Percentiles rank a stretch among this genome's conserved stretches.
Conservation (phyloP, 2,329 filamentous ascomycete genomes). For the Ophiocordyceps australis region DNA sequence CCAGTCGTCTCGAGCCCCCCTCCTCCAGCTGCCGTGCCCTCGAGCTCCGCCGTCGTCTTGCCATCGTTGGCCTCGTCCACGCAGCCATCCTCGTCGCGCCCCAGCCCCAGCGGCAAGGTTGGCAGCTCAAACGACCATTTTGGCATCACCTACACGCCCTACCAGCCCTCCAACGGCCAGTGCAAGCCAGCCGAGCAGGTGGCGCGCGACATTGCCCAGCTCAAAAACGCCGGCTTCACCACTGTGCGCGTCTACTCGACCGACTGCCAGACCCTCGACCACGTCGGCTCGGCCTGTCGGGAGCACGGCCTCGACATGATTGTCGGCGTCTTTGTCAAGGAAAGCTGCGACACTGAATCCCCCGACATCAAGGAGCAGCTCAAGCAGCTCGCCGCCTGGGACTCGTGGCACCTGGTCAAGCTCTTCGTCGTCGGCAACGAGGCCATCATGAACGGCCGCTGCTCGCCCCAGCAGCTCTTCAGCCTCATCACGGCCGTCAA, state of each 20-base stretch:
- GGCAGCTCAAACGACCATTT: slow-evolving; percentile 32
- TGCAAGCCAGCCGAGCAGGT: slow-evolving; percentile 51
- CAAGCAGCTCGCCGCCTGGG: slow-evolving; percentile 51
- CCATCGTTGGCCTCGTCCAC: not conserved
- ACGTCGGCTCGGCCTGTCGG: slow-evolving; percentile 52
- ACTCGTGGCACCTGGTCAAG: slow-evolving; percentile 56
- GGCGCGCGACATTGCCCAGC: slow-evolving; percentile 37
- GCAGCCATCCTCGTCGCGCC: too few species aligned
- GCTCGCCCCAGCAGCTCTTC: slow-evolving; percentile 44
- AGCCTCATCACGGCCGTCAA: slow-evolving; percentile 52
- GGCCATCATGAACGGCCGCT: slow-evolving; percentile 60
- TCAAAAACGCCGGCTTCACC: slow-evolving; percentile 49
- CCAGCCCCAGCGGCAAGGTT: slow-evolving; percentile 2
- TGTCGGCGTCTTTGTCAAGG: slow-evolving; percentile 72
- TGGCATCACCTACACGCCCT: slow-evolving; percentile 71
- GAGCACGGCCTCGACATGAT: slow-evolving; percentile 60
- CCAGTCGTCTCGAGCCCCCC: too few species aligned
- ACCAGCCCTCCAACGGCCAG: slow-evolving; percentile 30
- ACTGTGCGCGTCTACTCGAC: slow-evolving; percentile 75
- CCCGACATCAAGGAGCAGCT: slow-evolving; percentile 57
- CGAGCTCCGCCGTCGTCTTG: not conserved
- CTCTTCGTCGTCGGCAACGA: slow-evolving; percentile 85
- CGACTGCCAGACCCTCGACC: slow-evolving; percentile 68
- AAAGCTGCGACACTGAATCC: slow-evolving; percentile 35
- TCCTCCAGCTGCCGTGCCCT: not conserved